Evolutionary conservation across 371 early-diverging fungal species (phyloP), one percentile per base, ranked within the genome.

Genomic region (Mucor lusitanicus): DNA sequence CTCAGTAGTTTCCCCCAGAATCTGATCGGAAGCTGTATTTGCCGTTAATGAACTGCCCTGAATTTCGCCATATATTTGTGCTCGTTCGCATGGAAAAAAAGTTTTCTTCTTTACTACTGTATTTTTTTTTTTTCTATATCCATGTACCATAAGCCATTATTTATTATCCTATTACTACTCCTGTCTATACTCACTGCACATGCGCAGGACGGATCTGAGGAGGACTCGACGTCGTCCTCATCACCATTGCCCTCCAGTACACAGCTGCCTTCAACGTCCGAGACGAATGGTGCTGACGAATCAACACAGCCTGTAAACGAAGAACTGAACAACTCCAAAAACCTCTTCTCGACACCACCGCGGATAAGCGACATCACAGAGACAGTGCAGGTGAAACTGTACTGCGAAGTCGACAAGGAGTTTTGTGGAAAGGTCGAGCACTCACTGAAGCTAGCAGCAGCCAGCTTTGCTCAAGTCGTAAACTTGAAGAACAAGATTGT

Each of bases 361-460:
- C 28, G 13, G 6, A 23, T 63, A 17, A 64, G 63, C 3, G 58
- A 71, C 21, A 23, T 74, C 28, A 71, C 44, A 3, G 27, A 28
- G 11, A 15, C 60, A 23, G 53, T 75, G 6, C 64, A 66, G 40
- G 53, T 72, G 11, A 63, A 62, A 28, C 50, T 75, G 17, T 67
- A 60, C 42, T 71, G 74, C 48, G 69, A 69, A 42, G 39, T 72
- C 19, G 66, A 74, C 25, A 21, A 42, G 8, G 30, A 25, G 3
- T 67, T 67, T 54, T 77, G 77, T 42, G 42, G 12, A 25, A 72
- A 77, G 56, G 74, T 77, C 13, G 50, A 67, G 5, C 30, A 55
- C 9, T 57, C 74, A 0, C 28, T 72, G 23, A 46, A 61, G 1
- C 37, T 68, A n/a, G 77, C 77, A 25, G 70, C 70, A 2, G 35